phyloP scores from a whole-genome alignment of 169 alveolate species.

The Haemoproteus tartakovskyi region DNA sequence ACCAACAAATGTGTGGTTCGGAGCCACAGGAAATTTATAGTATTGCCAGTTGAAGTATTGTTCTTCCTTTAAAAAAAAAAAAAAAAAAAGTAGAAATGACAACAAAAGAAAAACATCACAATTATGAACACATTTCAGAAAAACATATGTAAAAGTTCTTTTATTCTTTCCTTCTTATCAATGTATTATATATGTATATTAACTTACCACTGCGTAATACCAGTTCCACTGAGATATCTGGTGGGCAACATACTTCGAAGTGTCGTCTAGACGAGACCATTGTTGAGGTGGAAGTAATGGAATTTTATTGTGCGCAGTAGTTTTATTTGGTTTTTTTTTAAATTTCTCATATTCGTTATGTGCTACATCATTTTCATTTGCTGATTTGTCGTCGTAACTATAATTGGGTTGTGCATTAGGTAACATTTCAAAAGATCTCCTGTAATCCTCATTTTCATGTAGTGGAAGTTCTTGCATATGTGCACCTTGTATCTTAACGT shows the following conservation, averaged over 20 bases:
- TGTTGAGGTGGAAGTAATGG: slow-evolving; percentile 63
- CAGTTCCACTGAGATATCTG: slow-evolving; percentile 83
- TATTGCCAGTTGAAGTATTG: slow-evolving; percentile 82
- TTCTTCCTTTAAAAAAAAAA: slow-evolving; percentile 70
- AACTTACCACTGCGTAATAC: slow-evolving; percentile 78
- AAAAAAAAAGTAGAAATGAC: not conserved
- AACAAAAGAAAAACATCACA: too few species aligned
- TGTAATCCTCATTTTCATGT: too few species aligned
- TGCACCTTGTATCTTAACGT: too few species aligned
- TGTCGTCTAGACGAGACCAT: slow-evolving; percentile 74
- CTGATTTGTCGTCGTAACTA: too few species aligned
- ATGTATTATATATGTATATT: too few species aligned
- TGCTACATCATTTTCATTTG: too few species aligned
- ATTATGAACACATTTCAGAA: too few species aligned
- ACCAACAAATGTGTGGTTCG: slow-evolving; percentile 84
- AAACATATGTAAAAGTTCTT: too few species aligned
- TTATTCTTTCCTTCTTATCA: too few species aligned
- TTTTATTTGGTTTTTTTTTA: slow-evolving; percentile 16
- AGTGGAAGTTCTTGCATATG: too few species aligned
- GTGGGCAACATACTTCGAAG: slow-evolving; percentile 68
- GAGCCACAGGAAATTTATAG: slow-evolving; percentile 79
- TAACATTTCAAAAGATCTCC: too few species aligned
- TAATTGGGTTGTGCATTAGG: too few species aligned
- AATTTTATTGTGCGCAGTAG: slow-evolving; percentile 8
- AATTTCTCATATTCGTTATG: slow-evolving; percentile 36